A percentile compares a stretch with the other conserved stretches of the same genome.
These are phyloP conservation scores for Fusarium tricinctum DNA, from an alignment of 2,329 filamentous ascomycete genomes.

Conservation along the genomic window DNA sequence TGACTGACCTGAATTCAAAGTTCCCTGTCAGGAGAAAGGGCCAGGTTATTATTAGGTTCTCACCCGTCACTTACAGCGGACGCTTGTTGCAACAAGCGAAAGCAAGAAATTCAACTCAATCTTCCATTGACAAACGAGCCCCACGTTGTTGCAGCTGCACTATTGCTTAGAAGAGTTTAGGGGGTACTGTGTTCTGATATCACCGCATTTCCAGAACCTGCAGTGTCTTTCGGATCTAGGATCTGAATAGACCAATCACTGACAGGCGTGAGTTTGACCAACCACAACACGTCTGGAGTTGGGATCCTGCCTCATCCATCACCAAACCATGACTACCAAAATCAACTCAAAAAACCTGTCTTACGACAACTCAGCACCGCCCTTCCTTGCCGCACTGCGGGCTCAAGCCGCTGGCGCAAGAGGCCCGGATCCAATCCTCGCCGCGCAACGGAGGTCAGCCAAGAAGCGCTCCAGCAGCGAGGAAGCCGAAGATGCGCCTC, in stretches of 20 bases:
- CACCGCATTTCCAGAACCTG: slow-evolving; percentile 2
- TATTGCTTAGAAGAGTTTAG: slow-evolving; percentile 32
- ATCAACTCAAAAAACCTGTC: slow-evolving; percentile 79
- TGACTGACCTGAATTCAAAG: slow-evolving; percentile 13
- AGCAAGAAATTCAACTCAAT: slow-evolving; percentile 20
- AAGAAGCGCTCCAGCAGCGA: slow-evolving; percentile 73
- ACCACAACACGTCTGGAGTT: slow-evolving; percentile 20
- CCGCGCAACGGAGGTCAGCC: slow-evolving; percentile 62
- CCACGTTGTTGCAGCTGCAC: slow-evolving; percentile 34
- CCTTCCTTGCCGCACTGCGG: slow-evolving; percentile 71
- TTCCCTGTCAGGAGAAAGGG: slow-evolving; percentile 23
- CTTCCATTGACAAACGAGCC: slow-evolving; percentile 12
- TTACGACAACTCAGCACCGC: slow-evolving; percentile 72
- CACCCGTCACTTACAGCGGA: slow-evolving; percentile 14
- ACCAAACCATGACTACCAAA: slow-evolving; percentile 64
- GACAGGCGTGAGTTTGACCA: slow-evolving; percentile 25
- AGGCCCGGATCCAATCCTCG: slow-evolving; percentile 67
- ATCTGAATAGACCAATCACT: slow-evolving; percentile 14
- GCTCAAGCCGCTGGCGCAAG: slow-evolving; percentile 64
- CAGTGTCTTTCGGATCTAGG: neutral
- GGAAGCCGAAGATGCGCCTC: slow-evolving; percentile 81
- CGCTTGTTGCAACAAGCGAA: slow-evolving; percentile 4
- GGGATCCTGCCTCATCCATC: slow-evolving; percentile 8
- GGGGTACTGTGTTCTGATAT: slow-evolving; percentile 6
- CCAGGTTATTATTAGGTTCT: slow-evolving; percentile 34